Percentiles rank a stretch among this genome's conserved stretches.
These are phyloP conservation scores for Dioscorea zingiberensis DNA, from an alignment of 106 monocot genomes.

Conservation along the genomic window DNA sequence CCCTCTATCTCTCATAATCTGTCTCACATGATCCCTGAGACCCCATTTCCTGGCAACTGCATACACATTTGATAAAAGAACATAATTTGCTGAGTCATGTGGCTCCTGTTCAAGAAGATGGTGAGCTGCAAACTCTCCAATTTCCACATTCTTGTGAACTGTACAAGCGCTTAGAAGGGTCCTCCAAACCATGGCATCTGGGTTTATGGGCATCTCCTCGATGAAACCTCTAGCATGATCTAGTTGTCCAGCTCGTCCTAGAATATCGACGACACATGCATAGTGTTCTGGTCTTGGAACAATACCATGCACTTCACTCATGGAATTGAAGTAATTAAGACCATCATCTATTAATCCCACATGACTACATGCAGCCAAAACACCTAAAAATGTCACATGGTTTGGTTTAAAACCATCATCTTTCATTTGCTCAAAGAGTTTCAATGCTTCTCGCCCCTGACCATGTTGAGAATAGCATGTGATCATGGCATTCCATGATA, in stretches of 20 bases:
- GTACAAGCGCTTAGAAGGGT: conserved; percentile 77
- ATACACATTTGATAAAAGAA: conserved; percentile 79
- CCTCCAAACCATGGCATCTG: conserved; percentile 78
- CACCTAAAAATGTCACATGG: conserved; percentile 65
- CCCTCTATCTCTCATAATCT: conserved; percentile 66
- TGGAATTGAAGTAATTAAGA: conserved; percentile 56
- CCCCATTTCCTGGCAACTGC: conserved; percentile 50
- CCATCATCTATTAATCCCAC: conserved; percentile 68
- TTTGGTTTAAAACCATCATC: conserved; percentile 43
- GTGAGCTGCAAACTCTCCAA: conserved; percentile 65
- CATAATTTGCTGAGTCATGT: conserved; percentile 72
- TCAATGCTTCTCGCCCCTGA: conserved; percentile 41
- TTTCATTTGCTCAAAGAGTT: conserved; percentile 71
- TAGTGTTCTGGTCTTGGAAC: conserved; percentile 59
- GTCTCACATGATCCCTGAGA: conserved; percentile 36
- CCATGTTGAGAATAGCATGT: conserved; percentile 84
- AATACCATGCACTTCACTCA: conserved; percentile 38
- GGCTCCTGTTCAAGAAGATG: conserved; percentile 68
- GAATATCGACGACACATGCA: conserved; percentile 78
- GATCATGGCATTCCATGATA: conserved; percentile 90
- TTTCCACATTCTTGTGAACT: conserved; percentile 66
- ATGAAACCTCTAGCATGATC: conserved; percentile 50
- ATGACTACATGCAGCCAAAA: conserved; percentile 84
- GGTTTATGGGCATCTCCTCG: conserved; percentile 48
- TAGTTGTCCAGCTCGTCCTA: conserved; percentile 71